Percentiles rank a stretch among this genome's conserved stretches.
phyloP scores from a whole-genome alignment of 1,139 yeast species.

The Candida tropicalis region DNA sequence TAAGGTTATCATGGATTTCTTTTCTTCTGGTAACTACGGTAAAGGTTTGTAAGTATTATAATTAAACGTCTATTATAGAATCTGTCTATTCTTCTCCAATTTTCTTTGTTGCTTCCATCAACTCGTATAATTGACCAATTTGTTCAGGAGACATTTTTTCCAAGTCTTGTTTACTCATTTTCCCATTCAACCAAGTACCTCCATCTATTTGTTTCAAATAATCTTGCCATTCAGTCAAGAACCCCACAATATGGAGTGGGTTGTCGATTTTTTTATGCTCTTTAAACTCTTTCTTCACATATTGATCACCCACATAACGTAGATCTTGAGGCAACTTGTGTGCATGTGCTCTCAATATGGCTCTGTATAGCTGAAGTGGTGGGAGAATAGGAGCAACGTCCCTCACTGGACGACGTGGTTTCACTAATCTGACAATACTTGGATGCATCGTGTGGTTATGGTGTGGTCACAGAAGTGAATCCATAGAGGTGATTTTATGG shows the following conservation, averaged over 20 bases:
- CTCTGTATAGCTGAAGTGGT: constrained; percentile 75
- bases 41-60: constrained; percentile 65
- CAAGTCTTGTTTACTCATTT: constrained; percentile 64
- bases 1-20: constrained; percentile 70
- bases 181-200: constrained; percentile 75
- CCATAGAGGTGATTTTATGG: no score
- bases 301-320: constrained; percentile 81
- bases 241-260: constrained; percentile 92
- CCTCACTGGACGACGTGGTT: constrained; percentile 60
- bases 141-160: constrained; percentile 92
- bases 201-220: constrained; percentile 73
- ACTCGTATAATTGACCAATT: constrained; percentile 67
- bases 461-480: no score
- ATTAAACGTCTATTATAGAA: neutral
- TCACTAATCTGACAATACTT: constrained; percentile 45
- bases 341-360: constrained; percentile 78
- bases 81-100: constrained; percentile 24
- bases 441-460: constrained; percentile 48
- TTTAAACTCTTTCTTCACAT: constrained; percentile 86
- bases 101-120: constrained; percentile 55
- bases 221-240: constrained; percentile 92
- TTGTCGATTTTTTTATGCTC: constrained; percentile 84
- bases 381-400: constrained; percentile 68
- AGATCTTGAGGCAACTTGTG: constrained; percentile 64
- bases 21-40: constrained; percentile 80